phyloP scores from a whole-genome alignment of 2,329 filamentous ascomycete genomes.

The Lasiodiplodia theobromae region DNA sequence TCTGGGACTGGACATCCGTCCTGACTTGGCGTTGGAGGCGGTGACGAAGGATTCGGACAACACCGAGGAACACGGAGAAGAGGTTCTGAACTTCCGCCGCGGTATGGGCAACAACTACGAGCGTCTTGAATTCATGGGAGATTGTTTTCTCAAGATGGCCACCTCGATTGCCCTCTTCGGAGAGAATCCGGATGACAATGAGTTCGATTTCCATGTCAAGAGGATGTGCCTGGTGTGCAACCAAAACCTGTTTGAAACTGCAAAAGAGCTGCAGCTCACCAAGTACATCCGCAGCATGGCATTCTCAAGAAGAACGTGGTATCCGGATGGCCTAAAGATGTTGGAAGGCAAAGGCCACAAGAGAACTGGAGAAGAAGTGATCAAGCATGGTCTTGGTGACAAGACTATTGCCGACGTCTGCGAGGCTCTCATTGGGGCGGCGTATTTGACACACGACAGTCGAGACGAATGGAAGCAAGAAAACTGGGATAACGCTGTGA shows the following conservation, averaged over 20 bases:
- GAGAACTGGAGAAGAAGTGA: slow-evolving; percentile 51
- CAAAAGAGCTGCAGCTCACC: slow-evolving; percentile 69
- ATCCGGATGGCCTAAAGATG: slow-evolving; percentile 79
- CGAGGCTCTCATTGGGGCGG: slow-evolving; percentile 91
- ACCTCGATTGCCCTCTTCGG: slow-evolving; percentile 89
- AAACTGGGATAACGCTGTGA: slow-evolving; percentile 67
- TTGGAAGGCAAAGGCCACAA: slow-evolving; percentile 73
- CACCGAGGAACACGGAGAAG: slow-evolving; percentile 72
- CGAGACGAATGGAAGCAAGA: slow-evolving; percentile 50
- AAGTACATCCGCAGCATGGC: slow-evolving; percentile 83
- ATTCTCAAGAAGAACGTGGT: slow-evolving; percentile 82
- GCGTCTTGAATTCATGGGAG: slow-evolving; percentile 89
- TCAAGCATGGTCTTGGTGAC: slow-evolving; percentile 75
- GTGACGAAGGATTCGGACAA: slow-evolving; percentile 93
- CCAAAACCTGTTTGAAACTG: slow-evolving; percentile 82
- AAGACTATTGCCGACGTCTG: slow-evolving; percentile 95
- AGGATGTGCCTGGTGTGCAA: slow-evolving; percentile 94
- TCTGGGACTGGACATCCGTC: slow-evolving; percentile 69
- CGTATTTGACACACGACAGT: slow-evolving; percentile 65
- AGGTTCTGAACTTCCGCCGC: slow-evolving; percentile 75
- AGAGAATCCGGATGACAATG: slow-evolving; percentile 76
- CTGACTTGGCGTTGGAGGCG: slow-evolving; percentile 81
- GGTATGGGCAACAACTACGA: slow-evolving; percentile 97
- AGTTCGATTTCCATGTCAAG: slow-evolving; percentile 87
- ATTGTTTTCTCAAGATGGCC: slow-evolving; percentile 94